Conservation (phyloP, 2,329 filamentous ascomycete genomes). For the Rhexocercosporidium sp. region DNA sequence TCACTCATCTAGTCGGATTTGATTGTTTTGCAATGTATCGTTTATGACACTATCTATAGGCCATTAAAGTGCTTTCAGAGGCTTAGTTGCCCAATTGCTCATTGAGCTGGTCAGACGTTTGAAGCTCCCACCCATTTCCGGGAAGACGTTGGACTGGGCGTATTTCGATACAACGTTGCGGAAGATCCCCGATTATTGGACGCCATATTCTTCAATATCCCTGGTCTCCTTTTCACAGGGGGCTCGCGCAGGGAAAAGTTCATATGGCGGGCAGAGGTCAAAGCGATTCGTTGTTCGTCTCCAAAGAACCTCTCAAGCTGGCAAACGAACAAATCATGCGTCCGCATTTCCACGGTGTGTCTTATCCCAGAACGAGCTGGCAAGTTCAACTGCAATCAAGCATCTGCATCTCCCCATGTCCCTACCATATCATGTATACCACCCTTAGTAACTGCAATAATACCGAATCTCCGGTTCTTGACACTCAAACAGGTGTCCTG, state of each 20-base stretch:
- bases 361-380: neutral
- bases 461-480: constrained; percentile 2
- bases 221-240: constrained; percentile 4
- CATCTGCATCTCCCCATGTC: neutral
- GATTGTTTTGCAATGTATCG: neutral
- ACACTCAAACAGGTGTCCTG: neutral
- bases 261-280: constrained; percentile 3
- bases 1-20: neutral
- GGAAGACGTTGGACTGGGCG: neutral
- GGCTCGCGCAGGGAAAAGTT: neutral
- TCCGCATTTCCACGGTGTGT: neutral
- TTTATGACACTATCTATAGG: neutral
- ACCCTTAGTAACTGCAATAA: neutral
- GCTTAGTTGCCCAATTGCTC: constrained; percentile 4
- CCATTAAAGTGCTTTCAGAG: neutral
- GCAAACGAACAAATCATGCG: neutral
- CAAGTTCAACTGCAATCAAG: neutral
- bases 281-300: constrained; percentile 4
- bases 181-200: constrained; percentile 5
- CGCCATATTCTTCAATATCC: neutral
- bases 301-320: neutral
- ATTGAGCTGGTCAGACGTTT: neutral
- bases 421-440: neutral
- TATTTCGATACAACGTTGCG: neutral
- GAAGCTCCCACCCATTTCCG: neutral